Evolutionary conservation across 176 grass and related monocot species (phyloP).

Genomic region (Bothriochloa decipiens): DNA sequence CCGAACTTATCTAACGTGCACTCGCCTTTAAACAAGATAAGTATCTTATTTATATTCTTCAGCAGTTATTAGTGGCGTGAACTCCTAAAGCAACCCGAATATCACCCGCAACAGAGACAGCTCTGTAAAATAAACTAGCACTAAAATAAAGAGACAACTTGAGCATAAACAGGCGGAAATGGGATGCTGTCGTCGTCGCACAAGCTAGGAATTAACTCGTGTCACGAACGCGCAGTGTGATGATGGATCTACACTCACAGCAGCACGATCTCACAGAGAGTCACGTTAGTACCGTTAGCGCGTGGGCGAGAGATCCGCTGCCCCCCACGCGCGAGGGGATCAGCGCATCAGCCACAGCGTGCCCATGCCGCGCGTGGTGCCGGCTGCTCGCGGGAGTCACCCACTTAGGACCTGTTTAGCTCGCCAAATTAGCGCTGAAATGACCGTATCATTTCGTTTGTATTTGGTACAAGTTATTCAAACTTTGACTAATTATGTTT

Average conservation of each 20-base stretch:
- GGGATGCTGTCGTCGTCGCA: neutral
- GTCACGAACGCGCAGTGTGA: neutral
- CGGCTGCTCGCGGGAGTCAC: neutral
- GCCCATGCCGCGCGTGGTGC: neutral
- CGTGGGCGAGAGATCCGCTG: neutral
- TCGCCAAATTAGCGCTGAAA: no score
- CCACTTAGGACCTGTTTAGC: no score
- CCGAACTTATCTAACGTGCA: neutral
- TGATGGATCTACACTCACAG: neutral
- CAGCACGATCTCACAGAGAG: neutral
- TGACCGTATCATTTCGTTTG: no score
- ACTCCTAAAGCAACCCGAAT: neutral
- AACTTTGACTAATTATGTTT: no score
- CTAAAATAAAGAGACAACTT: neutral
- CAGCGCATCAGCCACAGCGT: neutral
- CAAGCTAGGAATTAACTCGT: neutral
- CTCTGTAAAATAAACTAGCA: neutral
- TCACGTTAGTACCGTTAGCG: neutral
- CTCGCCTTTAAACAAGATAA: neutral
- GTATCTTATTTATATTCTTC: neutral
- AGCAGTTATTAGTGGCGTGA: neutral
- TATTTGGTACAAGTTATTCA: no score
- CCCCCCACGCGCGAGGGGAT: neutral
- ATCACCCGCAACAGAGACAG: neutral
- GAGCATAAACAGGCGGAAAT: neutral